Evolutionary conservation across 352 stramenopile genomes (phyloP).

Genomic region (Globisporangium iwayamae): DNA sequence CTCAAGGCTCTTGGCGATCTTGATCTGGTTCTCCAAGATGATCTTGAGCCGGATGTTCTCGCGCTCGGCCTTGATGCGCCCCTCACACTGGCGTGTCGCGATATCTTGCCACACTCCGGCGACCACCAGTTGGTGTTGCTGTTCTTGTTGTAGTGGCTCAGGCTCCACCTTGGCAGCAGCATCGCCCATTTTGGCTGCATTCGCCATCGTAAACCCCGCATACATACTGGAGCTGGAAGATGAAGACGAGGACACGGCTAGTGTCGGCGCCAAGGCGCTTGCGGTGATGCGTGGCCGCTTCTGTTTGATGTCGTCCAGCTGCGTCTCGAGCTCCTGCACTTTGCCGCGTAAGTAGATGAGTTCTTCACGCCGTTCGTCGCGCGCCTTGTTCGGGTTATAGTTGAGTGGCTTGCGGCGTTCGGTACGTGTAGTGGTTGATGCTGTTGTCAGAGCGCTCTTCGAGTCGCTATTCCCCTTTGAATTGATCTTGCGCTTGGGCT

Average conservation of each 20-base stretch:
- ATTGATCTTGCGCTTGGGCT: neutral
- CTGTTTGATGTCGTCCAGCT: slow-evolving; percentile 15
- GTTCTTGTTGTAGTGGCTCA: neutral
- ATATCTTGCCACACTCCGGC: slow-evolving; percentile 27
- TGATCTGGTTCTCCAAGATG: slow-evolving; percentile 58
- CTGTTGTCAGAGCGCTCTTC: neutral
- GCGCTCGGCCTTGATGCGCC: slow-evolving; percentile 42
- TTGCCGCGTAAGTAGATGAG: slow-evolving; percentile 39
- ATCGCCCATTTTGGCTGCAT: neutral
- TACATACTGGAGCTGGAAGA: neutral
- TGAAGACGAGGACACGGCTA: neutral
- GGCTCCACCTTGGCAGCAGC: neutral
- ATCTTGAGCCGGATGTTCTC: slow-evolving; percentile 55
- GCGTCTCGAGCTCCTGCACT: slow-evolving; percentile 35
- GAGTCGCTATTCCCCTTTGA: neutral
- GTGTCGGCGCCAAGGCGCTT: neutral
- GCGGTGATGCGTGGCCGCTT: slow-evolving; percentile 1
- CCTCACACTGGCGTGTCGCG: slow-evolving; percentile 13
- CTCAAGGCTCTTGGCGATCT: slow-evolving; percentile 49
- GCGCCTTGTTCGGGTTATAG: slow-evolving; percentile 41
- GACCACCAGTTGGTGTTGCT: slow-evolving; percentile 1
- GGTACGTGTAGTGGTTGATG: neutral
- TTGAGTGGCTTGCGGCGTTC: slow-evolving; percentile 22
- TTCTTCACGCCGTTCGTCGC: slow-evolving; percentile 38
- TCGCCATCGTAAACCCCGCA: neutral